These are phyloP conservation scores for Sporothrix curviconia DNA, from an alignment of 2,329 filamentous ascomycete species.

Conservation along the genomic window DNA sequence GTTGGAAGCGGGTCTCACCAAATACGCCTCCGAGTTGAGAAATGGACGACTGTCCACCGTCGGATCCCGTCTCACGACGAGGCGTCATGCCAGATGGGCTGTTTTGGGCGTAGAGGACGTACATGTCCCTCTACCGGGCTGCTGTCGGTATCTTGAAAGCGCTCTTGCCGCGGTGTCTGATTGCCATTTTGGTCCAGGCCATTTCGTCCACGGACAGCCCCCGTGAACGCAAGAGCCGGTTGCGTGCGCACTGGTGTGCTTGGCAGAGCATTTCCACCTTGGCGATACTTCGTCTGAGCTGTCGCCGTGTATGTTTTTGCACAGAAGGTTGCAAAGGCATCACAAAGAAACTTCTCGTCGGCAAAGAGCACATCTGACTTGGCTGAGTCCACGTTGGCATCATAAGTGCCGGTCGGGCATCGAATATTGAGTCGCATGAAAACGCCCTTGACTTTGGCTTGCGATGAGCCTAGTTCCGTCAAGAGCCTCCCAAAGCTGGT, in stretches of 20 bases:
- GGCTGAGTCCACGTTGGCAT: slow-evolving; percentile 63
- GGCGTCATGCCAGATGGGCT: neutral
- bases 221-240: neutral
- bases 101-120: neutral
- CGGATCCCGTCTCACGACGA: too few species aligned
- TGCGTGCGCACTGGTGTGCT: slow-evolving; percentile 2
- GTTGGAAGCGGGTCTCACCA: neutral
- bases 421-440: slow-evolving; percentile 60
- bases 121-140: neutral
- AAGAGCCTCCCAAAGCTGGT: slow-evolving; percentile 35
- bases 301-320: neutral
- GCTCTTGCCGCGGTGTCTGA: neutral
- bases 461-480: slow-evolving; percentile 5
- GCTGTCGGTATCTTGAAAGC: neutral
- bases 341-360: slow-evolving; percentile 41
- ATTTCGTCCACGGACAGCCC: neutral
- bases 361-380: slow-evolving; percentile 68
- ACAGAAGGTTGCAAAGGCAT: slow-evolving; percentile 42
- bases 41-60: neutral
- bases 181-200: neutral
- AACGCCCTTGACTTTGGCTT: slow-evolving; percentile 35
- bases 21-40: neutral
- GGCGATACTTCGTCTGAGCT: neutral
- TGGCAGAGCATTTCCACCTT: neutral
- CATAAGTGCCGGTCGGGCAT: slow-evolving; percentile 59